Percentiles rank a stretch among this genome's conserved stretches.
Conservation (phyloP, 257 asterid genomes). For the Solanum pinnatisectum region DNA sequence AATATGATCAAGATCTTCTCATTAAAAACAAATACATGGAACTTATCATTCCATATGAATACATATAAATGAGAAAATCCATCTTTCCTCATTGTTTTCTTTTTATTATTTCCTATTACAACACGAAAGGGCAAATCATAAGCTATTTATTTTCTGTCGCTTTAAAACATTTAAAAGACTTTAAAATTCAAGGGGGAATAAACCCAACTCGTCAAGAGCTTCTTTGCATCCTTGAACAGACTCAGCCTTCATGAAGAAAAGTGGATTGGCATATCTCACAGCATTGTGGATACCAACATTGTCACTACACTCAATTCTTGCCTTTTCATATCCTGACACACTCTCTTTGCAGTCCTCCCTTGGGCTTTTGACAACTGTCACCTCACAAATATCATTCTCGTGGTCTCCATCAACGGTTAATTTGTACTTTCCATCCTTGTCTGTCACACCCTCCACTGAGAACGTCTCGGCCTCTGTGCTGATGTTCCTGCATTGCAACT, state of each 20-base stretch:
- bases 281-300: slow-evolving; percentile 16
- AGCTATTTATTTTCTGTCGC: neutral
- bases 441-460: slow-evolving; percentile 4
- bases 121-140: neutral
- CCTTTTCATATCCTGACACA: neutral
- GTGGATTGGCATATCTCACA: slow-evolving; percentile 24
- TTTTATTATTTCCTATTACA: neutral
- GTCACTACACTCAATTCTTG: slow-evolving; percentile 17
- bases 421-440: slow-evolving; percentile 11
- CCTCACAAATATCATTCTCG: slow-evolving; percentile 32
- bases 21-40: neutral
- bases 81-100: neutral
- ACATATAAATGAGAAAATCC: neutral
- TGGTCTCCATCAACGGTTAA: slow-evolving; percentile 21
- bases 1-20: neutral
- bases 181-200: neutral
- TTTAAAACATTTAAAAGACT: neutral
- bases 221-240: slow-evolving; percentile 4
- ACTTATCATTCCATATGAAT: neutral
- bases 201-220: slow-evolving; percentile 15
- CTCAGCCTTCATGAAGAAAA: slow-evolving; percentile 22
- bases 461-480: neutral
- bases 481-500: slow-evolving; percentile 20
- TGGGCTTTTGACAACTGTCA: slow-evolving; percentile 16
- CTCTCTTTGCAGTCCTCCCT: slow-evolving; percentile 11